phyloP scores from a whole-genome alignment of 176 grass and related monocot species.

The Musa acuminata region DNA sequence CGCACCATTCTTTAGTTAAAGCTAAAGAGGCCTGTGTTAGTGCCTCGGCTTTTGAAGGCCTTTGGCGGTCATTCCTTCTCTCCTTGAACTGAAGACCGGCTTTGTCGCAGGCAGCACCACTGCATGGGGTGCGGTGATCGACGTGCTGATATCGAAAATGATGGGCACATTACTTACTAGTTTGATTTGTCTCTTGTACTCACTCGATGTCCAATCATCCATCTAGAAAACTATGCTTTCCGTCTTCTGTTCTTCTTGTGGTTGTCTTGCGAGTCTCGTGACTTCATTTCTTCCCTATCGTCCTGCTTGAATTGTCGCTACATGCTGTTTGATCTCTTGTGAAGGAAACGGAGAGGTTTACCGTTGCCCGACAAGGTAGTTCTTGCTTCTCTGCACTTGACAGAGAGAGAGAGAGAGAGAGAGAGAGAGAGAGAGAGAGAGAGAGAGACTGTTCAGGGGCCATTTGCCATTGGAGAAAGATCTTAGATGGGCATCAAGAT shows the following conservation, averaged over 20 bases:
- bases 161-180: not conserved
- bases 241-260: too few relatives aligned
- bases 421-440: too few relatives aligned
- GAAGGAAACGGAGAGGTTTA: not conserved
- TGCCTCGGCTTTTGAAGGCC: not conserved
- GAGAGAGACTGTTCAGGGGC: not conserved
- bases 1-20: conserved; percentile 16
- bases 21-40: conserved; percentile 12
- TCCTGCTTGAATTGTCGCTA: too few relatives aligned
- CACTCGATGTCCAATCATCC: too few relatives aligned
- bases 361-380: too few relatives aligned
- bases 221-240: too few relatives aligned
- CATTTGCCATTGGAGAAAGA: too few relatives aligned
- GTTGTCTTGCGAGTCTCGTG: too few relatives aligned
- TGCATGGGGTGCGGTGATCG: not conserved
- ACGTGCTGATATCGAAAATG: not conserved
- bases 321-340: too few relatives aligned
- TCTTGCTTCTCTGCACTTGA: not conserved
- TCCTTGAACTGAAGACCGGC: not conserved
- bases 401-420: not conserved
- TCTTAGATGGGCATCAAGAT: too few relatives aligned
- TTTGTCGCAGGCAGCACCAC: not conserved
- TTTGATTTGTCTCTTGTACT: not conserved
- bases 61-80: not conserved
- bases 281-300: too few relatives aligned